Base-by-base conservation (phyloP, 768 basidiomycete species). In the Boletus eberwhitei region DNA sequence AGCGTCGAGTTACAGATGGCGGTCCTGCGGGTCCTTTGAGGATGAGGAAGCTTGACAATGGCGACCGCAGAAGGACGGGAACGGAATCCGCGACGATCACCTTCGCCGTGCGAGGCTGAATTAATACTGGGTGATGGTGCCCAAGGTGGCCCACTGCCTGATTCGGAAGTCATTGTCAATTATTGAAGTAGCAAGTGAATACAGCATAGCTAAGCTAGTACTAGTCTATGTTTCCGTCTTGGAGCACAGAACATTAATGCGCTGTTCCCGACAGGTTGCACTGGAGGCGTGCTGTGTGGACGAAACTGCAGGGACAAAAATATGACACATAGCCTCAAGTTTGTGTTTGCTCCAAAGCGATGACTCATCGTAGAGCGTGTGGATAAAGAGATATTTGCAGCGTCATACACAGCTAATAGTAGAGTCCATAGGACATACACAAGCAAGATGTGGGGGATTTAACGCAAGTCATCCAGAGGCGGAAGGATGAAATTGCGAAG, bases 71-170 rank as follows among this genome's bases (percentile, higher is more conserved):
- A 40, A 52, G 47, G 54, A 55, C 48, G 62, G 45, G 58, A 65
- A 58, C 54, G 39, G 52, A 59, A 59, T 66, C 64, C 62, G 62
- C 52, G 61, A 62, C 66, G 64, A 70, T 72, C 69, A 52, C 54
- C 52, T 50, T 65, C 53, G 50, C 53, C 50, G 61, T 59, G 64
- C 39, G 61, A 53, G 55, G 57, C 52, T 58, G 52, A 60, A 57
- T 12, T 35, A 41, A 43, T 14, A 61, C 55, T 58, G 53, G 61
- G 49, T 48, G 42, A 36, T 41, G 52, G 55, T 53, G 53, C 60
- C 58, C 58, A 53, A 54, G 61, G 61, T 47, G 38, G 35, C 31
- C 6, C 31, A 58, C 57, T 67, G 22, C 60, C 69, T 55, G 48
- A 72, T 70, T 59, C 37, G 69, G 69, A 69, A 66, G 34, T 9